Conservation (phyloP, 177 flowering plant genomes). For the Vitis hybrid region DNA sequence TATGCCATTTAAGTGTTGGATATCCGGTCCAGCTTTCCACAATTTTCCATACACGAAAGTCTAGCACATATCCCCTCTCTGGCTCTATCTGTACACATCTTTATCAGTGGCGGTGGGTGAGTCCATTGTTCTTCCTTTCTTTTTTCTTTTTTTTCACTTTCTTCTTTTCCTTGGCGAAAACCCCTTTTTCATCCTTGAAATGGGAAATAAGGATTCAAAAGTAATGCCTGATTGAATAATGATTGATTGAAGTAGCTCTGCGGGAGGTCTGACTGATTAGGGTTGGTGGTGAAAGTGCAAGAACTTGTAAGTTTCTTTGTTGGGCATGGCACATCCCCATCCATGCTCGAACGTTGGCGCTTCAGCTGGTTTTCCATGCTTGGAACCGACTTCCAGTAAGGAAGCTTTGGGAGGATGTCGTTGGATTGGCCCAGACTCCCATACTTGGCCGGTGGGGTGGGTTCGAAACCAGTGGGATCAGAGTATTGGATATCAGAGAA, state of each 20-base stretch:
- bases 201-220: slow-evolving; percentile 22
- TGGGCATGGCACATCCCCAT: slow-evolving; percentile 12
- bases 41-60: too few species aligned
- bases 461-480: slow-evolving; percentile 6
- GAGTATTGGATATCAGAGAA: slow-evolving; percentile 13
- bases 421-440: background rate
- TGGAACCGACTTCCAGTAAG: slow-evolving; percentile 14
- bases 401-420: slow-evolving; percentile 13
- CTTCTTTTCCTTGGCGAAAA: background rate
- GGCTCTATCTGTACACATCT: background rate
- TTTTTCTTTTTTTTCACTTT: background rate
- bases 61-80: background rate
- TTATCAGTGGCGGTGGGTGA: background rate
- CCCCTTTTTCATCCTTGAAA: slow-evolving; percentile 17
- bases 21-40: too few species aligned
- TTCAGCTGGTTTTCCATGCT: slow-evolving; percentile 13
- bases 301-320: slow-evolving; percentile 19
- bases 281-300: slow-evolving; percentile 19
- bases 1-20: too few species aligned
- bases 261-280: slow-evolving; percentile 7
- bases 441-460: background rate
- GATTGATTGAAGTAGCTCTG: slow-evolving; percentile 19
- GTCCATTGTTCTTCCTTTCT: background rate
- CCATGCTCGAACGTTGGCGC: slow-evolving; percentile 16
- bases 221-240: slow-evolving; percentile 22